phyloP scores from a whole-genome alignment of 176 grass and related monocot species.

The Rhynchospora tenuis region DNA sequence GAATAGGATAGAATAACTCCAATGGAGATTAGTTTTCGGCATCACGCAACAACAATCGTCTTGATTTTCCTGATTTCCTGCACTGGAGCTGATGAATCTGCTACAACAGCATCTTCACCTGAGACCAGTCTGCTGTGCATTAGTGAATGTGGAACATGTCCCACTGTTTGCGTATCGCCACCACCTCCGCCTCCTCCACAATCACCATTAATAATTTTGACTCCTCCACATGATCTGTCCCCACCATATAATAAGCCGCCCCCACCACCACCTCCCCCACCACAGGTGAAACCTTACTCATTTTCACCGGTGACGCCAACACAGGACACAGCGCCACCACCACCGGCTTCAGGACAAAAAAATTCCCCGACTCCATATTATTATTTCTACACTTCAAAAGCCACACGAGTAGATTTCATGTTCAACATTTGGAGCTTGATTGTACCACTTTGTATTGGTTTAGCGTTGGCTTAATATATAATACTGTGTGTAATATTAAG shows the following conservation, averaged over 20 bases:
- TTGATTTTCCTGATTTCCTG: background rate
- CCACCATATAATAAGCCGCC: background rate
- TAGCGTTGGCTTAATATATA: background rate
- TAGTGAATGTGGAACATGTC: constrained; percentile 67
- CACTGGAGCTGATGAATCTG: background rate
- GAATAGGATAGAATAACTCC: background rate
- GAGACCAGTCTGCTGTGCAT: constrained; percentile 47
- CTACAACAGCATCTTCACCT: constrained; percentile 17
- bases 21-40: background rate
- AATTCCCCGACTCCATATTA: constrained; percentile 37
- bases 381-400: constrained; percentile 62
- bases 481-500: constrained; percentile 10
- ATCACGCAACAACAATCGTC: background rate
- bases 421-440: constrained; percentile 15
- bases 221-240: constrained; percentile 43
- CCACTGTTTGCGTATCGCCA: constrained; percentile 38
- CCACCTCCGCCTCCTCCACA: constrained; percentile 41
- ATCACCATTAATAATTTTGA: constrained; percentile 22
- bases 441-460: constrained; percentile 11
- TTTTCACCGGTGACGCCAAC: constrained; percentile 11
- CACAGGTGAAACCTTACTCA: constrained; percentile 31
- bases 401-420: constrained; percentile 12
- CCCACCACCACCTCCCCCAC: constrained; percentile 36
- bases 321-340: background rate
- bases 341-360: background rate